These are phyloP conservation scores for Chlorella sp. DNA, from an alignment of 139 green algal species.

Conservation along the genomic window DNA sequence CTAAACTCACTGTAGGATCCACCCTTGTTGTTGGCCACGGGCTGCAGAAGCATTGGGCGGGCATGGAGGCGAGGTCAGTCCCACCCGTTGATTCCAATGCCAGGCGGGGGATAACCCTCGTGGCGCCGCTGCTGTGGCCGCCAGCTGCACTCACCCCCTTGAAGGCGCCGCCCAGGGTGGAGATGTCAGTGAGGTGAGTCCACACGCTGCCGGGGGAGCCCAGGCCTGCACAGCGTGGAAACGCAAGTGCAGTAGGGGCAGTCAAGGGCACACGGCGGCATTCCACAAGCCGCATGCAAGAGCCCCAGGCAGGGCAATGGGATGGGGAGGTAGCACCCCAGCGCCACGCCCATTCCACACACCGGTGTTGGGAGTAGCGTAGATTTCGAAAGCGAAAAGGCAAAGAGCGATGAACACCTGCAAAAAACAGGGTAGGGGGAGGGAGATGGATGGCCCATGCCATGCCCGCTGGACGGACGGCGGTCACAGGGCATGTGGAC, in stretches of 20 bases:
- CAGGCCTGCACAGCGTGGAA: slow-evolving; percentile 39
- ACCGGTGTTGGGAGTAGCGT: slow-evolving; percentile 50
- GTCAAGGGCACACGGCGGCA: too few relatives aligned
- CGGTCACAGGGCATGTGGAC: too few relatives aligned
- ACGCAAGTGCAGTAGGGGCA: not conserved
- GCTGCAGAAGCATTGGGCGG: too few relatives aligned
- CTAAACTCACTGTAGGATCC: slow-evolving; percentile 71
- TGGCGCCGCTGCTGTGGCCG: not conserved
- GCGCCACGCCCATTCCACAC: not conserved
- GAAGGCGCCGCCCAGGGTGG: slow-evolving; percentile 9
- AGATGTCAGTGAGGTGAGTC: slow-evolving; percentile 60
- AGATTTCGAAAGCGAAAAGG: slow-evolving; percentile 88
- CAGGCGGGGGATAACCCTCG: not conserved
- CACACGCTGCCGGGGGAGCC: slow-evolving; percentile 76
- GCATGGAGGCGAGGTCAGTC: too few relatives aligned
- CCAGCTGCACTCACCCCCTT: slow-evolving; percentile 3
- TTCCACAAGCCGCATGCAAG: too few relatives aligned
- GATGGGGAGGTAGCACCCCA: slow-evolving; percentile 30
- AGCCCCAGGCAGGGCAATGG: too few relatives aligned
- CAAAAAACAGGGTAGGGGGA: too few relatives aligned
- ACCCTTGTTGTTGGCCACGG: slow-evolving; percentile 81
- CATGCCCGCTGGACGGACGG: too few relatives aligned
- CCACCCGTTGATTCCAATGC: not conserved
- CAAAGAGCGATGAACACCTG: slow-evolving; percentile 88
- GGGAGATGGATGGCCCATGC: too few relatives aligned